Conservation (phyloP, 2,329 filamentous ascomycete genomes). For the Venturia nashicola region DNA sequence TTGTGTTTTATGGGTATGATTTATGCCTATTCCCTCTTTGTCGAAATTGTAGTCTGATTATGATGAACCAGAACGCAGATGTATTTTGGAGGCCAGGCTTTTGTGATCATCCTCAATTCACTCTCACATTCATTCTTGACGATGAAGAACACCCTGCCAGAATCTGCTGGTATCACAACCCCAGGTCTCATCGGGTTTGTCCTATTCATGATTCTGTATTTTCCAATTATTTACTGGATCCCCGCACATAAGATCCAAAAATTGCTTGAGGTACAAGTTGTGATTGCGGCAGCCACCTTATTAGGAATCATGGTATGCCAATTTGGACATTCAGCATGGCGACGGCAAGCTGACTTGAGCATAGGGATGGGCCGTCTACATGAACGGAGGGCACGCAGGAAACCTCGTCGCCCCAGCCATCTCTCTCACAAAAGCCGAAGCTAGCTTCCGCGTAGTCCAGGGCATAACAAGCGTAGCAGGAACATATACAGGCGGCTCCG, state of each 20-base stretch:
- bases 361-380: constrained; percentile 9
- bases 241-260: constrained; percentile 13
- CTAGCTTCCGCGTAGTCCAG: constrained; percentile 12
- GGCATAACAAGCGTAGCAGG: constrained; percentile 12
- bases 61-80: constrained; percentile 12
- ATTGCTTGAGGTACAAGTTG: constrained; percentile 12
- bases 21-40: too few relatives aligned
- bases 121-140: constrained; percentile 14
- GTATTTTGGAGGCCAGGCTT: constrained; percentile 15
- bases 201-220: constrained; percentile 13
- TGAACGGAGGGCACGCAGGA: constrained; percentile 11
- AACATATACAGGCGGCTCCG: constrained; percentile 13
- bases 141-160: constrained; percentile 16
- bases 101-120: constrained; percentile 13
- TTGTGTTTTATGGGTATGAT: constrained; percentile 11
- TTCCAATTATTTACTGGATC: constrained; percentile 14
- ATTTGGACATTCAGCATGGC: neutral
- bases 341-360: neutral
- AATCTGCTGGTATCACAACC: constrained; percentile 12
- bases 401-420: constrained; percentile 13
- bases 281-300: constrained; percentile 11
- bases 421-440: constrained; percentile 11
- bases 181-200: constrained; percentile 13
- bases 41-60: neutral
- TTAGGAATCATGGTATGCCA: constrained; percentile 12